Conservation (phyloP, 1,284 basidiomycete species). For the Puccinia triticina region DNA sequence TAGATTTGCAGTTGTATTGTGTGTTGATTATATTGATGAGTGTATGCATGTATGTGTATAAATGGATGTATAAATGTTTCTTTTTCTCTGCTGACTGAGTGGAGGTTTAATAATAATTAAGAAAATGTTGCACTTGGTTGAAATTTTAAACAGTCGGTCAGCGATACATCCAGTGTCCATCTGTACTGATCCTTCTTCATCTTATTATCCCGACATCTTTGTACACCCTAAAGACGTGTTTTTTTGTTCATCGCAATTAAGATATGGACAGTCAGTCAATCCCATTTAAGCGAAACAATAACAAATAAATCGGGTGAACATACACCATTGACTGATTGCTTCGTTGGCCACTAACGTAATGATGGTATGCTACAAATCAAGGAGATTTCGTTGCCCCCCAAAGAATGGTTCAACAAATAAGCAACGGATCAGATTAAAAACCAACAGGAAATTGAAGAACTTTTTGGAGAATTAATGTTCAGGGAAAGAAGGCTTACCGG, state of each 20-base stretch:
- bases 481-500: constrained; percentile 51
- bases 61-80: background rate
- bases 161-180: background rate
- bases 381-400: background rate
- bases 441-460: background rate
- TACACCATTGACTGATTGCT: constrained; percentile 48
- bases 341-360: constrained; percentile 58
- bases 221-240: background rate
- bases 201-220: background rate
- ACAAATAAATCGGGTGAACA: background rate
- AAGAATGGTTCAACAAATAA: background rate
- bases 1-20: background rate
- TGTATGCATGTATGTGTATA: background rate
- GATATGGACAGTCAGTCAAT: background rate
- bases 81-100: background rate
- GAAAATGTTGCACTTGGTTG: background rate
- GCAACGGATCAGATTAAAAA: background rate
- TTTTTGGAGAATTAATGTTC: too few species aligned
- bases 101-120: background rate
- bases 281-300: background rate
- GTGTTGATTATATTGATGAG: background rate
- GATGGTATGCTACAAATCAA: constrained; percentile 55
- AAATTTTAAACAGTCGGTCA: background rate
- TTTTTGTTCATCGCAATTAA: background rate
- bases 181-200: background rate